Percentiles rank a stretch among this genome's conserved stretches.
phyloP scores from a whole-genome alignment of 2,329 filamentous ascomycete genomes.

The Ilyonectria robusta region DNA sequence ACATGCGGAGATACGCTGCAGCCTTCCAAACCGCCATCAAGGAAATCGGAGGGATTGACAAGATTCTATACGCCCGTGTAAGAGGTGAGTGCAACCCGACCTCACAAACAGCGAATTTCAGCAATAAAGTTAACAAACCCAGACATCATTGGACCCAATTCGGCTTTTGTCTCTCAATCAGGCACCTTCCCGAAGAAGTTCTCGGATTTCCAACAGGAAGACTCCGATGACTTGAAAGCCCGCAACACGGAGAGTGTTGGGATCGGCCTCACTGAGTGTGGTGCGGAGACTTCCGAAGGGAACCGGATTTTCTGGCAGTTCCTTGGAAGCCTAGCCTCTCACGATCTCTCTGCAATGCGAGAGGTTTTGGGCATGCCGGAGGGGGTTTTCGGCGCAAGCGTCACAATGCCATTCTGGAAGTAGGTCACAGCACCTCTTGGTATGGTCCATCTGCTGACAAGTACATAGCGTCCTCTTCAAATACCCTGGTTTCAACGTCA shows the following conservation, averaged over 20 bases:
- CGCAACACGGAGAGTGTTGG: constrained; percentile 9
- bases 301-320: constrained; percentile 17
- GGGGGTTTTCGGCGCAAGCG: constrained; percentile 45
- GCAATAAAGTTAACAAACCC: neutral
- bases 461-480: constrained; percentile 60
- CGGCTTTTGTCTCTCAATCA: constrained; percentile 31
- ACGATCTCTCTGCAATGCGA: constrained; percentile 41
- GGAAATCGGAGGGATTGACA: constrained; percentile 65
- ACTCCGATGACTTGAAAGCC: constrained; percentile 21
- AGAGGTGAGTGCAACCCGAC: constrained; percentile 36
- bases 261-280: constrained; percentile 10
- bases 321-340: constrained; percentile 24
- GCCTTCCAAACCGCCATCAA: constrained; percentile 67
- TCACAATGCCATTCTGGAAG: constrained; percentile 42
- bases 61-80: constrained; percentile 69
- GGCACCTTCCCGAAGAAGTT: constrained; percentile 34
- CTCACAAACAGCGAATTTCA: neutral
- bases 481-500: constrained; percentile 63
- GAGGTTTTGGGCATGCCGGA: constrained; percentile 40
- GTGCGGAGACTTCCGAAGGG: constrained; percentile 7
- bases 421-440: neutral
- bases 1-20: constrained; percentile 72
- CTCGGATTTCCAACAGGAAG: constrained; percentile 22
- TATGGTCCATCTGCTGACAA: neutral
- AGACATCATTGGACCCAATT: constrained; percentile 36